Evolutionary conservation across 106 monocot species (phyloP), one percentile per base, ranked within the genome.

Genomic region (Dioscorea zingiberensis): DNA sequence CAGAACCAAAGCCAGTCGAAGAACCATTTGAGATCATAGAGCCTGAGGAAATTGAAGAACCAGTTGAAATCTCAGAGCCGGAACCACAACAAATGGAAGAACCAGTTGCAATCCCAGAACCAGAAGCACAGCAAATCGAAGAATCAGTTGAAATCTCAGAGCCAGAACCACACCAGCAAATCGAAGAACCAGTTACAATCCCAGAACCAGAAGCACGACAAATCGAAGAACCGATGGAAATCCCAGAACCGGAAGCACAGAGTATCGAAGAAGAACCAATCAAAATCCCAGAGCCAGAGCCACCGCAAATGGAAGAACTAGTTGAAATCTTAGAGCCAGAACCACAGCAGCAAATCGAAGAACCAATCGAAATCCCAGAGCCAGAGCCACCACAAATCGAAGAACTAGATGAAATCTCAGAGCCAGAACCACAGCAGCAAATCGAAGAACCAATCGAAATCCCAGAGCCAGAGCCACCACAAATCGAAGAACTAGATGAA

Each of bases 1-100:
- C n/a, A n/a, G 30, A 30, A 30, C 30, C 30, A 30, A 2, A 54
- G 10, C 53, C 4, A 47, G 9, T 47, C 46, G 46, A 13, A 13
- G 46, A 8, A 47, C 46, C 46, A 47, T 7, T 38, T 6, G 38
- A 64, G 10, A 73, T 44, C 18, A 47, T 58, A 68, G 69, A 69
- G 73, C 46, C 53, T 3, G 19, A 67, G 46, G 54, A 66, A 38
- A 18, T 19, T 19, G 19, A 51, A 23, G 56, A 22, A 21, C 56
- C 12, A 25, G 10, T 22, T 18, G 23, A 25, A 23, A 24, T 21
- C 1, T 21, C 23, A 21, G 23, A 24, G 11, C 12, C n/a, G 1
- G 56, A 22, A 56, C 1, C 56, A 12, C 21, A 56, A 21, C 56
- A 23, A 23, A 19, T 12, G 21, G 22, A 12, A 56, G 56, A 56